Evolutionary conservation across 305 asterid species (phyloP), one percentile per base, ranked within the genome.

Genomic region (Solanum aculeatissimum): DNA sequence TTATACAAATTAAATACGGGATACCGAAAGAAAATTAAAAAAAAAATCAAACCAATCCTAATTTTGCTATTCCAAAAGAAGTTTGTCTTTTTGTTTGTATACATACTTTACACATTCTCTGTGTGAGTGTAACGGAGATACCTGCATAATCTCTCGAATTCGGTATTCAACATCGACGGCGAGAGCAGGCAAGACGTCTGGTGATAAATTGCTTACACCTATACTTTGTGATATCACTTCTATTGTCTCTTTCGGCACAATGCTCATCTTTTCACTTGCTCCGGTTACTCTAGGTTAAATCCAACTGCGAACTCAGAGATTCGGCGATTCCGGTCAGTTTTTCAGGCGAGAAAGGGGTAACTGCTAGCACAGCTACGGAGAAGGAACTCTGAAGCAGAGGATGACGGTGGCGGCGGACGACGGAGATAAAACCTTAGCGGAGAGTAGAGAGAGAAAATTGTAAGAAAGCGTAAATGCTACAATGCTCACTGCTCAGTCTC

Each of bases 121-220:
- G 40, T 72, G 6, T 29, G 57, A 23, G 82, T 8, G n/a, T 27
- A 74, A 25, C 12, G 32, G 71, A 58, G 49, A 60, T 32, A 97
- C 99, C 99, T 97, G 99, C 98, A 97, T 95, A 60, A 97, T 93
- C 87, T 97, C 98, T 54, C 98, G 97, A 86, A 95, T 89, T 15
- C 98, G 97, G 82, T 94, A 95, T 90, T 95, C 99, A 2, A 95
- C 98, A 91, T 97, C 98, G 80, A 95, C 93, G 35, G 99, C 98
- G 16, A 97, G 93, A 84, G 90, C 93, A 77, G 97, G 95, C 82
- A 93, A 88, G 2, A 93, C 96, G 83, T 97, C 98, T 35, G 98
- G 93, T 16, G 98, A 92, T 88, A 97, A 88, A 86, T 93, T 94
- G 87, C 79, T 89, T 78, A 97, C 92, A 83, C 98, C 98, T 6